These are phyloP conservation scores for Lepiota brunneoincarnata DNA, from an alignment of 768 basidiomycete genomes.

Conservation along the genomic window DNA sequence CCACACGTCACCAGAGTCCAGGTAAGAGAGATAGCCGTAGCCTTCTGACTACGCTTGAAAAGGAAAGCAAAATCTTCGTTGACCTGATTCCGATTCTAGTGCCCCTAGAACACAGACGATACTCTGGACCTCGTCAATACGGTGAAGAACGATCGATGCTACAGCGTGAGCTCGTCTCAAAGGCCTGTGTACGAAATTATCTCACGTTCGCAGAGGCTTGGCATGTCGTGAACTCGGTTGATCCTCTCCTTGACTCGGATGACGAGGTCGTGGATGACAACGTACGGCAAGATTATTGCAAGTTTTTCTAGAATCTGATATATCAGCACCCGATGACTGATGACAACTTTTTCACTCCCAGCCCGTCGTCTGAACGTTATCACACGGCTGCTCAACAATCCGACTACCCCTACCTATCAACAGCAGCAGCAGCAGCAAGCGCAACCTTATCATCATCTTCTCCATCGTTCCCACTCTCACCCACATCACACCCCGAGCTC, in stretches of 20 bases:
- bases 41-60: background rate
- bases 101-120: background rate
- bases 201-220: conserved; percentile 57
- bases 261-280: conserved; percentile 67
- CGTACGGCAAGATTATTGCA: conserved; percentile 63
- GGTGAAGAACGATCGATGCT: conserved; percentile 40
- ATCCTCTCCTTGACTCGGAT: conserved; percentile 72
- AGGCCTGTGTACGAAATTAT: conserved; percentile 9
- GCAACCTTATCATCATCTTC: conserved; percentile 8
- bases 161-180: conserved; percentile 34
- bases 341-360: conserved; percentile 19
- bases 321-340: conserved; percentile 5
- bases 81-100: background rate
- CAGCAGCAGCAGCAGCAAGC: conserved; percentile 21
- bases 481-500: too few species aligned
- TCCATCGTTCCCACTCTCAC: too few species aligned
- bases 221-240: conserved; percentile 58
- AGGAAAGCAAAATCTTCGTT: background rate
- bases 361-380: conserved; percentile 53
- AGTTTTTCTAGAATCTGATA: conserved; percentile 19
- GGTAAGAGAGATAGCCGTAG: background rate
- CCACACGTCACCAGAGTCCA: conserved; percentile 6
- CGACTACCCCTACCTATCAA: background rate
- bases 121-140: conserved; percentile 10
- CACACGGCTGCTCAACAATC: conserved; percentile 34